Evolutionary conservation across 148 eudicot genomes (phyloP).

Genomic region (Tetragonia tetragonoides): DNA sequence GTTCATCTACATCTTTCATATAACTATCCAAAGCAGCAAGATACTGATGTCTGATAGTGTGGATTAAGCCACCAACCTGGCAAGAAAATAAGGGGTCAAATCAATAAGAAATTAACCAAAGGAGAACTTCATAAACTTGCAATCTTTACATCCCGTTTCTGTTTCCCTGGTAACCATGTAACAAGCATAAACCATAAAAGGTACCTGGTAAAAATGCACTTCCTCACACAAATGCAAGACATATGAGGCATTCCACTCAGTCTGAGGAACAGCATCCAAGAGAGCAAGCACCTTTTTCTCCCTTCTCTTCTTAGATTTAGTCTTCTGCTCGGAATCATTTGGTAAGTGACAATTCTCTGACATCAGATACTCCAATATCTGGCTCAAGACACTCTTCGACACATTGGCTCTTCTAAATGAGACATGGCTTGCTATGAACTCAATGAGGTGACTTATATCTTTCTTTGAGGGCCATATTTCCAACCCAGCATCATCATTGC

Average conservation of each 20-base stretch:
- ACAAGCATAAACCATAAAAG: conserved; percentile 5
- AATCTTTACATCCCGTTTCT: neutral
- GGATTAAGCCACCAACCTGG: conserved; percentile 87
- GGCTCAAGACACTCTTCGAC: conserved; percentile 53
- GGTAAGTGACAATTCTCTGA: conserved; percentile 48
- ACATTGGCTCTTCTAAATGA: conserved; percentile 57
- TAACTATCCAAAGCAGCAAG: conserved; percentile 83
- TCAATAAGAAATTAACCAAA: neutral
- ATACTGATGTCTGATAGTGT: conserved; percentile 58
- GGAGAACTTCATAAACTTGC: neutral
- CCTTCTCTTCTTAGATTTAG: conserved; percentile 46
- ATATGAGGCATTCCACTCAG: conserved; percentile 73
- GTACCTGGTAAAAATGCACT: conserved; percentile 84
- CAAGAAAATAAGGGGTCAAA: conserved; percentile 11
- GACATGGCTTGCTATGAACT: conserved; percentile 68
- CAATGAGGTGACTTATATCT: conserved; percentile 64
- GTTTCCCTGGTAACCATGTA: neutral
- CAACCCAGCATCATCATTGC: conserved; percentile 34
- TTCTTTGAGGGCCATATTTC: conserved; percentile 76
- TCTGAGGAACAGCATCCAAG: conserved; percentile 67
- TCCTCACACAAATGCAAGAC: conserved; percentile 67
- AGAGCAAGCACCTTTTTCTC: conserved; percentile 80
- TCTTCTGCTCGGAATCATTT: conserved; percentile 29
- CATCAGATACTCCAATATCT: conserved; percentile 72
- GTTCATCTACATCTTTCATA: conserved; percentile 74